Evolutionary conservation across 2,329 filamentous ascomycete species (phyloP), one percentile per base, ranked within the genome.

Genomic region (Arthrocladium fulminans): DNA sequence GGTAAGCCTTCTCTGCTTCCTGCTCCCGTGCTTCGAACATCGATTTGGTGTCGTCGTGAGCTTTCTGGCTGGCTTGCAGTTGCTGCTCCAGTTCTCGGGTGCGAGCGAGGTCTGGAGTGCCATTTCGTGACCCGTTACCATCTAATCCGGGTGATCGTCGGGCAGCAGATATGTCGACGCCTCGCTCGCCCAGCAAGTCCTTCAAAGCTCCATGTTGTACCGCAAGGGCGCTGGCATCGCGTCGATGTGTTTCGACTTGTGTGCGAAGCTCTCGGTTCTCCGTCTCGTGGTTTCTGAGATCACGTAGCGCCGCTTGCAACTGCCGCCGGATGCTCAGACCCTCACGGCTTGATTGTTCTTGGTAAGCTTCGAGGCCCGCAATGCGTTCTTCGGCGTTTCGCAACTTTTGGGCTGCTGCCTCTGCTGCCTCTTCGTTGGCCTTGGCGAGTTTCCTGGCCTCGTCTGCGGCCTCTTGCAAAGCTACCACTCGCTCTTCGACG

Each of bases 321-420:
- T 97, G 90, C 62, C 92, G 83, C 47, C 92, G 81, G 56, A 97
- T 88, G 29, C 83, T 80, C 47, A 98, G 81, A 42, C 88, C 88
- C 66, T 98, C 94, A 38, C 92, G 80, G 66, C 89, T 97, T 3
- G 89, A 85, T 67, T 98, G 92, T 63, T 98, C 92, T 67, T 98
- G 92, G 65, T 97, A 97, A 23, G 88, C 87, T 65, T 98, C 92
- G 2, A 98, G 76, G 5, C 92, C 92, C 3, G 92, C 94, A 64
- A 98, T 97, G 35, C 92, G 83, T 70, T 97, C 94, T 67, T 98
- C 94, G 2, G 92, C 92, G 50, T 84, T 84, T 46, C 92, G 84
- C 46, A 98, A 74, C 63, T 89, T 94, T 61, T 96, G 88, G 0
- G 88, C 84, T 2, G 89, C 88, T 22, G 75, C 70, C 64, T 98